These are phyloP conservation scores for Metschnikowia peoriensis DNA, from an alignment of 805 yeast species.

Conservation along the genomic window DNA sequence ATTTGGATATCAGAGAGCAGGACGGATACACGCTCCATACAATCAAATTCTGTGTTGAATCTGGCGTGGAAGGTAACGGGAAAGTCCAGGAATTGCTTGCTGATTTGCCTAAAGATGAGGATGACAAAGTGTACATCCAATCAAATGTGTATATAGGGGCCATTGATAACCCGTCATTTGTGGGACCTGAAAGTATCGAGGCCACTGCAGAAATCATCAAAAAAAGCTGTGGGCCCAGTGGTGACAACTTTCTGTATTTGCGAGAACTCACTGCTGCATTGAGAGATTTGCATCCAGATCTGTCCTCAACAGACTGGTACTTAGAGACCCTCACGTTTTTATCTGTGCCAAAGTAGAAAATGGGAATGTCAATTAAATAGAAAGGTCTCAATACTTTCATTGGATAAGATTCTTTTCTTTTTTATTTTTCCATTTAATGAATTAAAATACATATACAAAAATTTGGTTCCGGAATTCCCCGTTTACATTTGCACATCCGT, in stretches of 20 bases:
- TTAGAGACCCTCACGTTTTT: slow-evolving; percentile 22
- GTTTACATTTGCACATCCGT: too few relatives aligned
- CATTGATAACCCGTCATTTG: slow-evolving; percentile 72
- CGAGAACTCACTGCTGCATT: slow-evolving; percentile 50
- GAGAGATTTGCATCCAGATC: slow-evolving; percentile 21
- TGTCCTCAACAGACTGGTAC: slow-evolving; percentile 29
- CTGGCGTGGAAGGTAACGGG: slow-evolving; percentile 6
- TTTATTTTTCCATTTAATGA: too few relatives aligned
- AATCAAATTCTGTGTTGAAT: slow-evolving; percentile 58
- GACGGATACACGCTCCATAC: slow-evolving; percentile 78
- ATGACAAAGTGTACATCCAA: slow-evolving; percentile 44
- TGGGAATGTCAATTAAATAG: too few relatives aligned
- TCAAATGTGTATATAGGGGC: slow-evolving; percentile 83
- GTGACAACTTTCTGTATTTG: slow-evolving; percentile 73
- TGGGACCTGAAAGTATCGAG: slow-evolving; percentile 71
- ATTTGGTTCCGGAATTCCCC: too few relatives aligned
- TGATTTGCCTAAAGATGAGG: slow-evolving; percentile 16
- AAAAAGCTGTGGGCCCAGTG: slow-evolving; percentile 71
- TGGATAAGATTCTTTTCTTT: too few relatives aligned
- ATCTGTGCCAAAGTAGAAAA: neutral
- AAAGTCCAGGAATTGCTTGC: neutral
- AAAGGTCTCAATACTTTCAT: too few relatives aligned
- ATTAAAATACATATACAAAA: too few relatives aligned
- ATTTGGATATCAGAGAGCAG: slow-evolving; percentile 81
- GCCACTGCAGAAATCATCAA: slow-evolving; percentile 62